Percentiles rank a stretch among this genome's conserved stretches.
These are phyloP conservation scores for Phytophthora crassamura DNA, from an alignment of 352 stramenopile genomes.

Conservation along the genomic window DNA sequence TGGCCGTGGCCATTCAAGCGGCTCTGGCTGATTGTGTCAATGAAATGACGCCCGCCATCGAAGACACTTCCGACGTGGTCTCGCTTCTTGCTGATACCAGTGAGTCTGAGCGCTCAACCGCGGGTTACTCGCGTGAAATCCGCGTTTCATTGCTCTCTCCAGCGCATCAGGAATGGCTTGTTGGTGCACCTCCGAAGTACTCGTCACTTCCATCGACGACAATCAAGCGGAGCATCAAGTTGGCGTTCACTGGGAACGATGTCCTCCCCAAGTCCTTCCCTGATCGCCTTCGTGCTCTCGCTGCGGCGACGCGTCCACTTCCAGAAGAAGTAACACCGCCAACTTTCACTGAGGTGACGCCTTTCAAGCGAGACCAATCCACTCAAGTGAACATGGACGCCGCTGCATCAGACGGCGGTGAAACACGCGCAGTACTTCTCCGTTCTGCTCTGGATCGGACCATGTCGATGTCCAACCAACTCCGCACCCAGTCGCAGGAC, in stretches of 20 bases:
- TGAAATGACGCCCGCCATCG: not conserved
- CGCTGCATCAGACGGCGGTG: not conserved
- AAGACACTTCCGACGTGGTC: slow-evolving; percentile 31
- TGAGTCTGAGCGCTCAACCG: slow-evolving; percentile 7
- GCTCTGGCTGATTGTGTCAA: not conserved
- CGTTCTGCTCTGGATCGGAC: slow-evolving; percentile 45
- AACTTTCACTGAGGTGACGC: slow-evolving; percentile 38
- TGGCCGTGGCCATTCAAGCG: slow-evolving; percentile 4
- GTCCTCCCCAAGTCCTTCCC: slow-evolving; percentile 19
- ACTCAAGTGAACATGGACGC: slow-evolving; percentile 39
- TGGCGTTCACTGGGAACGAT: slow-evolving; percentile 32
- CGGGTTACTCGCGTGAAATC: slow-evolving; percentile 30
- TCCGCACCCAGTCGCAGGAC: slow-evolving; percentile 53
- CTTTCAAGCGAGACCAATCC: slow-evolving; percentile 34
- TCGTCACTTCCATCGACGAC: not conserved
- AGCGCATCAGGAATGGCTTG: slow-evolving; percentile 36
- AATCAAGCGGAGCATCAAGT: slow-evolving; percentile 29
- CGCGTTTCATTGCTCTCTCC: slow-evolving; percentile 48
- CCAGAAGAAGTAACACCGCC: not conserved
- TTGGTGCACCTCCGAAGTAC: slow-evolving; percentile 5
- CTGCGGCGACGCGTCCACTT: slow-evolving; percentile 6
- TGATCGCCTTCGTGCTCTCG: slow-evolving; percentile 37
- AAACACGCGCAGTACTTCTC: slow-evolving; percentile 22
- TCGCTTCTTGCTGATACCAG: slow-evolving; percentile 36
- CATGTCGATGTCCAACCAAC: slow-evolving; percentile 41